A percentile compares a stretch with the other conserved stretches of the same genome.
Evolutionary conservation across 1,284 basidiomycete genomes (phyloP).

Genomic region (Ceratobasidium sp.): DNA sequence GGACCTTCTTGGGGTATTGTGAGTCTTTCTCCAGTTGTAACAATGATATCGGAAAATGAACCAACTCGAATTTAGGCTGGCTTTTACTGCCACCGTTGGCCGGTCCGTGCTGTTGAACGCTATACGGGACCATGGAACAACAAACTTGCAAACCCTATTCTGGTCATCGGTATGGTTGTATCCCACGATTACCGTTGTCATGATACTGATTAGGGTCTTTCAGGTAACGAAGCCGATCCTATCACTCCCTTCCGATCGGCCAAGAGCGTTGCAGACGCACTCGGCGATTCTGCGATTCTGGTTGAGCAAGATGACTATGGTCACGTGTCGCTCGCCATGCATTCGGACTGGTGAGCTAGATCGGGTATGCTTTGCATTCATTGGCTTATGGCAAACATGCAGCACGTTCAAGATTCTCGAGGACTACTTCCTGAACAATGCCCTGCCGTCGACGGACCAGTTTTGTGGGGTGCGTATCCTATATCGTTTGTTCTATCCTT

Average conservation of each 20-base stretch:
- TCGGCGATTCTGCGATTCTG: conserved; percentile 13
- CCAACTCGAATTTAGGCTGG: background rate
- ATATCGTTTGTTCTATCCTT: background rate
- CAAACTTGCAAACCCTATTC: conserved; percentile 30
- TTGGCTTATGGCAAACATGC: background rate
- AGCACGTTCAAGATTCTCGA: background rate
- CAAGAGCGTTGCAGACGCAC: conserved; percentile 12
- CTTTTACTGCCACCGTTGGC: conserved; percentile 25
- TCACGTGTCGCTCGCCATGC: conserved; percentile 27
- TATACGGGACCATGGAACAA: conserved; percentile 31
- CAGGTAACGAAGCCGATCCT: conserved; percentile 33
- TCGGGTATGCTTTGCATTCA: background rate
- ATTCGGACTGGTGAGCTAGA: conserved; percentile 5
- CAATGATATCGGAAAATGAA: too few relatives aligned
- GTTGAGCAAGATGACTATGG: conserved; percentile 37
- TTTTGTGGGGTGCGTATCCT: conserved; percentile 20
- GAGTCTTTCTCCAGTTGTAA: background rate
- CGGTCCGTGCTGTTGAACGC: conserved; percentile 33
- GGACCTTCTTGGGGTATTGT: conserved; percentile 13
- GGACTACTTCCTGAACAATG: conserved; percentile 15
- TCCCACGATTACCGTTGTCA: background rate
- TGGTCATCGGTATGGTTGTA: conserved; percentile 32
- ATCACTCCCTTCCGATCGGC: conserved; percentile 34
- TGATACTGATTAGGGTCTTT: background rate
- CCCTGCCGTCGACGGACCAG: background rate